These are phyloP conservation scores for Aspergillus aculeatus DNA, from an alignment of 2,329 filamentous ascomycete species.

Conservation along the genomic window DNA sequence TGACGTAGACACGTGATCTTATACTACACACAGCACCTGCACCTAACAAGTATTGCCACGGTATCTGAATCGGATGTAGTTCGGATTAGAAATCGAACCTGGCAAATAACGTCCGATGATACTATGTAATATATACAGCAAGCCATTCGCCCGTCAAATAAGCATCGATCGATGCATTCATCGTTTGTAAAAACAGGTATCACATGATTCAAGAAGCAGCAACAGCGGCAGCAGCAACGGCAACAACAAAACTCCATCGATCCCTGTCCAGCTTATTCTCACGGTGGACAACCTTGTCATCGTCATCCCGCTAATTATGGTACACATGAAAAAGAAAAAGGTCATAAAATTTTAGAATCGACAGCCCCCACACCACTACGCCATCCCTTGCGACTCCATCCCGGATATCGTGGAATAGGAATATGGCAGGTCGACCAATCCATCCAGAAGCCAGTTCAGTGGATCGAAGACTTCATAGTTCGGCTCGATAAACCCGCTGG, in stretches of 20 bases:
- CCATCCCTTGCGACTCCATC: constrained; percentile 44
- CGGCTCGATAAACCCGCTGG: constrained; percentile 60
- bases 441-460: constrained; percentile 90
- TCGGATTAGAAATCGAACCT: too few relatives aligned
- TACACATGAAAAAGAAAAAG: constrained; percentile 5
- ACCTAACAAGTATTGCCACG: too few relatives aligned
- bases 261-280: background rate
- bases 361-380: background rate
- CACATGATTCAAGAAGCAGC: background rate
- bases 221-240: background rate
- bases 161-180: background rate
- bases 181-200: background rate
- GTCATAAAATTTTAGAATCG: constrained; percentile 3
- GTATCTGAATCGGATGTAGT: too few relatives aligned
- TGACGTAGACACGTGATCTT: too few relatives aligned
- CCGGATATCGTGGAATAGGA: constrained; percentile 57
- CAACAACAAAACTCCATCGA: background rate
- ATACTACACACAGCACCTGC: too few relatives aligned
- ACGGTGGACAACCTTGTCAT: background rate
- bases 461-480: constrained; percentile 90
- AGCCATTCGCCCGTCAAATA: too few relatives aligned
- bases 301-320: constrained; percentile 1
- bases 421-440: constrained; percentile 76
- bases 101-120: too few relatives aligned
- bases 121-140: too few relatives aligned